phyloP scores from a whole-genome alignment of 345 rosid species.

The Corchorus capsularis region DNA sequence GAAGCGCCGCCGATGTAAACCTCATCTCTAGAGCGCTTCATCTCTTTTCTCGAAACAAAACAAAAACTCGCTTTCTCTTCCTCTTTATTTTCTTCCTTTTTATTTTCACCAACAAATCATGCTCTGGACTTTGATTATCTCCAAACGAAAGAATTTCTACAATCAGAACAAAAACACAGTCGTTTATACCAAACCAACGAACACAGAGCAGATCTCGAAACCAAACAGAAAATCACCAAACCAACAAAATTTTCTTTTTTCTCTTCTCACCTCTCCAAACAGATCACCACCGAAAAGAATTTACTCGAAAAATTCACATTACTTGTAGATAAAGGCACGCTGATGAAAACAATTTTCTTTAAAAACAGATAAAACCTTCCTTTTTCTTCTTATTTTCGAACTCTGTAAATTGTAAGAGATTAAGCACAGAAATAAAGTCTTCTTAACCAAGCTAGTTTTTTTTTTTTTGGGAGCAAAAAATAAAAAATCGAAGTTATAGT shows the following conservation, averaged over 20 bases:
- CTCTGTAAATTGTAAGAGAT: constrained; percentile 17
- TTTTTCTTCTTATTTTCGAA: not conserved
- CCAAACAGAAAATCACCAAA: constrained; percentile 20
- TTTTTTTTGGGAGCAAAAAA: not conserved
- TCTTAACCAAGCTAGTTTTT: constrained; percentile 12
- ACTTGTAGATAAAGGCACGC: constrained; percentile 45
- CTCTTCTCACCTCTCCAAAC: constrained; percentile 29
- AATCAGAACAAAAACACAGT: constrained; percentile 22
- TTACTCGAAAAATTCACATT: constrained; percentile 32
- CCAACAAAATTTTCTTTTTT: constrained; percentile 7
- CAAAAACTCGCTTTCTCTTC: constrained; percentile 15
- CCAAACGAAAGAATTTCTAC: constrained; percentile 24
- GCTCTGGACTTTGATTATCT: constrained; percentile 37
- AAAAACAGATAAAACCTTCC: not conserved
- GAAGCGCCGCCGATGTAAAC: constrained; percentile 46
- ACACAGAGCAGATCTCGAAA: constrained; percentile 55
- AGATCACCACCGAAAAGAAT: constrained; percentile 37
- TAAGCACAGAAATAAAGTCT: constrained; percentile 1
- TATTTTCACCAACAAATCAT: constrained; percentile 41
- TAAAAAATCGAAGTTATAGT: not conserved
- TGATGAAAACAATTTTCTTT: not conserved
- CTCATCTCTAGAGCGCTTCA: constrained; percentile 90
- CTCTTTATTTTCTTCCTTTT: constrained; percentile 23
- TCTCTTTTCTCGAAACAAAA: constrained; percentile 27
- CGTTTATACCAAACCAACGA: constrained; percentile 22